Evolutionary conservation across 345 rosid genomes (phyloP), one percentile per base, ranked within the genome.

Genomic region (Corymbia maculata): DNA sequence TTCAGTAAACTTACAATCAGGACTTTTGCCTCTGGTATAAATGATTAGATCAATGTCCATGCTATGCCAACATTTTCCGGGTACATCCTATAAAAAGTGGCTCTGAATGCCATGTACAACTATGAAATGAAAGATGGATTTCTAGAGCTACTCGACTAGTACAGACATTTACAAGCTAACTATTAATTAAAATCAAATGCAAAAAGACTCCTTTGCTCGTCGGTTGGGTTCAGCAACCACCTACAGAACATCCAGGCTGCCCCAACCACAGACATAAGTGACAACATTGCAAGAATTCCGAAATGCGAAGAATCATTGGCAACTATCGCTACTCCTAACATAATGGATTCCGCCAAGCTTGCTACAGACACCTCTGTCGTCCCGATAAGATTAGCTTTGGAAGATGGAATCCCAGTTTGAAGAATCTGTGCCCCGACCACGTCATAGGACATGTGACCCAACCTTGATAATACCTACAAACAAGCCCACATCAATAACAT

Each of bases 381-480:
- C 55, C 97, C 99, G 5, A 96, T 97, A 79, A 97, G 98, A 88
- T 97, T 97, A 52, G 98, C 99, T 91, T 97, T 97, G 42, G 97
- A 94, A 16, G 97, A 94, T 32, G 99, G 99, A 85, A 94, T 96
- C 53, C 99, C 99, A 0, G 99, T 96, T 92, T 98, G 99, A 88
- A 97, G 99, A 89, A 97, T 97, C 93, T 97, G 99, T 28, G 97
- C 96, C 66, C 99, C 97, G 16, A 96, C 94, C 52, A 97, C 91
- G 84, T 95, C 98, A 45, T 96, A 96, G 28, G 98, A 95, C 99
- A 97, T 96, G 90, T 98, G 97, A 52, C 99, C 99, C 89, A 98
- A 92, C 90, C 99, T 94, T 61, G 99, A 98, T 17, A 97, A 87
- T 47, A 98, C 97, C 98, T 98, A 93, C 91, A 87, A 51, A 85